Evolutionary conservation across 805 yeast species (phyloP).

Genomic region (Metschnikowia hibisci): DNA sequence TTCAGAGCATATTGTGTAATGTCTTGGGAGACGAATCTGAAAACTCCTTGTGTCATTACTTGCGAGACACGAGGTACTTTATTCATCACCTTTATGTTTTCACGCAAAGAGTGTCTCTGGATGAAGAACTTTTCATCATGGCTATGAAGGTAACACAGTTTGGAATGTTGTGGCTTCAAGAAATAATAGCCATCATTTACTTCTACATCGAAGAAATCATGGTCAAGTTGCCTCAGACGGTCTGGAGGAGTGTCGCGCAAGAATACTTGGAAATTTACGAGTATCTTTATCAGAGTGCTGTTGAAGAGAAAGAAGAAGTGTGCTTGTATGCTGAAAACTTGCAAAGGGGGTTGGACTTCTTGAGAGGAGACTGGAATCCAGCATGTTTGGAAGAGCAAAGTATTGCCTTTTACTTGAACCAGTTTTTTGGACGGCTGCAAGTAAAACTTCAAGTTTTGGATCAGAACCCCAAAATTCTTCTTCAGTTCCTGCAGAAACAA

Average conservation of each 20-base stretch:
- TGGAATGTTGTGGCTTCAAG: constrained; percentile 39
- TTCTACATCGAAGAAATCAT: constrained; percentile 20
- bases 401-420: not conserved
- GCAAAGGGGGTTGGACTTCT: not conserved
- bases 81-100: constrained; percentile 41
- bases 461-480: not conserved
- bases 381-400: not conserved
- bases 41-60: constrained; percentile 44
- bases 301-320: constrained; percentile 16
- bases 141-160: constrained; percentile 46
- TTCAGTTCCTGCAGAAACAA: not conserved
- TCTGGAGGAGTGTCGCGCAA: constrained; percentile 39
- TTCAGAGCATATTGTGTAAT: constrained; percentile 48
- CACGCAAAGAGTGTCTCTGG: constrained; percentile 33
- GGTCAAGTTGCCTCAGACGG: constrained; percentile 6
- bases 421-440: not conserved
- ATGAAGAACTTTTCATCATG: constrained; percentile 41
- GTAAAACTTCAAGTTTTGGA: constrained; percentile 2
- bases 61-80: constrained; percentile 30
- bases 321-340: constrained; percentile 11
- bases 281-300: constrained; percentile 35
- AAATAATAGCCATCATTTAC: constrained; percentile 34
- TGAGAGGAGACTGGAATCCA: constrained; percentile 4
- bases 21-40: constrained; percentile 60
- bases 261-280: constrained; percentile 48